Base-by-base conservation (phyloP, 306 rosid genomes). In the Malus sylvestris region DNA sequence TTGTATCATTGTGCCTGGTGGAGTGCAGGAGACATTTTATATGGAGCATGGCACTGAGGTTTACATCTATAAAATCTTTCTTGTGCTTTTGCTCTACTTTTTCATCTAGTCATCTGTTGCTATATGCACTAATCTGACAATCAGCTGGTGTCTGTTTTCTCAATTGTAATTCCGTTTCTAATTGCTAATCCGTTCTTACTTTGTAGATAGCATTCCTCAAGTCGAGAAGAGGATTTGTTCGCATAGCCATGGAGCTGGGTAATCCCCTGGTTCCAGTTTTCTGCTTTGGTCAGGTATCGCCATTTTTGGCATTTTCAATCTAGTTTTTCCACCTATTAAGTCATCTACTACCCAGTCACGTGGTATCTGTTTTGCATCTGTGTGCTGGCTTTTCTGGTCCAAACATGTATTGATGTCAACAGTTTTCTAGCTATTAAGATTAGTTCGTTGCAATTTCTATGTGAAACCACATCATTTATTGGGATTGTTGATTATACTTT, bases 1-100 rank as follows among this genome's bases (percentile, higher is more conserved):
- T 85, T 95, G 99, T 72, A 81, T 95, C 75, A 19, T 95, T 70
- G 86, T 95, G 65, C 99, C 99, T 27, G 99, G 99, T 51, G 99
- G 99, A 84, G 97, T 95, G 76, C 99, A 82, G 79, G 99, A 95
- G 89, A 80, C 93, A 58, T 92, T 86, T 86, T 81, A 82, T 74
- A 83, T 95, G 97, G 89, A 89, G 72, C 92, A 63, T 18, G 90
- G 85, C 77, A 81, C 90, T 53, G 99, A 95, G 97, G 99, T 95
- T 33, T 57, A 52, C 44, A 49, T 35, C 46, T 32, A 49, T 66
- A 27, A 44, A 15, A 25, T 63, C 61, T 64, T 79, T 68, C 69
- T 46, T 32, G 5, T 74, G 52, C 29, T 74, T 46, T 63, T 49
- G 20, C 6, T 27, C 42, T 9, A 15, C 18, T 5, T 6, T 25